Conservation (phyloP, 2,329 filamentous ascomycete genomes). For the Aureobasidium sp. region DNA sequence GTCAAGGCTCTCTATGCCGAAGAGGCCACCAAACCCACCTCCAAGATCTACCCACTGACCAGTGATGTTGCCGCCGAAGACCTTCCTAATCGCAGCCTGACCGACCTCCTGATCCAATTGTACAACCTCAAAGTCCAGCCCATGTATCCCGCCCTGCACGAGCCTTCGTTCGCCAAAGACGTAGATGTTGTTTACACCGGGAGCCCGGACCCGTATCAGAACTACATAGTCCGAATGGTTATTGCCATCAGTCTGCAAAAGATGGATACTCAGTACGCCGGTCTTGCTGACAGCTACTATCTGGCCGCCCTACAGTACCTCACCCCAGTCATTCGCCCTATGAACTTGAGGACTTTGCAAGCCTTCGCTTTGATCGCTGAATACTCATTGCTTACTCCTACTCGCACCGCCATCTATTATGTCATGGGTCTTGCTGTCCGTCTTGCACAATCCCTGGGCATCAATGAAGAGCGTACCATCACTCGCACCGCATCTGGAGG, state of each 20-base stretch:
- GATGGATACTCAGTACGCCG: conserved; percentile 80
- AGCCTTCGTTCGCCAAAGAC: conserved; percentile 66
- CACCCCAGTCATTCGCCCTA: conserved; percentile 74
- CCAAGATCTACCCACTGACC: conserved; percentile 82
- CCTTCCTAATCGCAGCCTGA: conserved; percentile 64
- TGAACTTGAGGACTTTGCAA: conserved; percentile 83
- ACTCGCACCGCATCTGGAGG: conserved; percentile 51
- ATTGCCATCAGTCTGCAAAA: conserved; percentile 94
- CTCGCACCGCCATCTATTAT: conserved; percentile 86
- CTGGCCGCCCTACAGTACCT: conserved; percentile 78
- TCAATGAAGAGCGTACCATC: conserved; percentile 85
- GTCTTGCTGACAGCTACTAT: conserved; percentile 90
- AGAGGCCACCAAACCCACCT: conserved; percentile 57
- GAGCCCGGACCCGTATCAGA: conserved; percentile 64
- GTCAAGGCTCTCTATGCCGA: conserved; percentile 59
- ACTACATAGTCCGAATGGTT: conserved; percentile 84
- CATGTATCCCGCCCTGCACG: conserved; percentile 80
- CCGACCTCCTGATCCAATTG: conserved; percentile 71
- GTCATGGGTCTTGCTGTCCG: conserved; percentile 81
- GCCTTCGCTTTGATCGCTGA: conserved; percentile 80
- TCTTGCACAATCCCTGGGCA: conserved; percentile 78
- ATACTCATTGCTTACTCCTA: conserved; percentile 88
- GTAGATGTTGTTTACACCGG: conserved; percentile 74
- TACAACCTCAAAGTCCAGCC: conserved; percentile 86
- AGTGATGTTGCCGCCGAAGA: conserved; percentile 72